Percentiles rank a stretch among this genome's conserved stretches.
These are phyloP conservation scores for Phytopythium cucurbitacearum DNA, from an alignment of 352 stramenopile genomes.

Conservation along the genomic window DNA sequence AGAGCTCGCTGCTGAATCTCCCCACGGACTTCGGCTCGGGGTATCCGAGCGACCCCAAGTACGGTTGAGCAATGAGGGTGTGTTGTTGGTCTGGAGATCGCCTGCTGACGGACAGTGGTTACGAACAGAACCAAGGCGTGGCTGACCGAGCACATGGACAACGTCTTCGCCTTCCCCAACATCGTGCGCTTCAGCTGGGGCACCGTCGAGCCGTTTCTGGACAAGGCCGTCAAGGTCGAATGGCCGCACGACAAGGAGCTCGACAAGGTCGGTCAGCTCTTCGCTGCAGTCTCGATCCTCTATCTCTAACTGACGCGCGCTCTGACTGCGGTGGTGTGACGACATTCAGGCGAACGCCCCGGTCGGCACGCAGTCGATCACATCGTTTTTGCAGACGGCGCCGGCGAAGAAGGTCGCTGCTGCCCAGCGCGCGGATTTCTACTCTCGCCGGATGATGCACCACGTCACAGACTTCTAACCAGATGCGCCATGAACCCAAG, in stretches of 20 bases:
- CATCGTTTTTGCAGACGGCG: constrained; percentile 58
- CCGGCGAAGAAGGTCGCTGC: constrained; percentile 18
- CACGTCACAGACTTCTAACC: constrained; percentile 66
- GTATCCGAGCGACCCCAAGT: constrained; percentile 93
- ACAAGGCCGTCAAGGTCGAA: constrained; percentile 53
- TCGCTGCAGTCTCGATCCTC: not conserved
- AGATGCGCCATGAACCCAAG: too few relatives aligned
- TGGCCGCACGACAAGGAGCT: constrained; percentile 71
- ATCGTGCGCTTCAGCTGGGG: constrained; percentile 93
- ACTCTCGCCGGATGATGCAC: constrained; percentile 45
- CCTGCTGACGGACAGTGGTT: constrained; percentile 1
- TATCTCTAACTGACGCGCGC: not conserved
- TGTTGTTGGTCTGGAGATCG: constrained; percentile 3
- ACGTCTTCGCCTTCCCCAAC: constrained; percentile 89
- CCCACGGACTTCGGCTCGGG: constrained; percentile 79
- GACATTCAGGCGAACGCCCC: constrained; percentile 41
- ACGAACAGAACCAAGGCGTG: constrained; percentile 73
- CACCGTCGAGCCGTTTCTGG: constrained; percentile 58
- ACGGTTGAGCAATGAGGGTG: constrained; percentile 6
- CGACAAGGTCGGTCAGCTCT: constrained; percentile 32
- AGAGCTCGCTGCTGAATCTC: constrained; percentile 58
- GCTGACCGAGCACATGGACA: constrained; percentile 81
- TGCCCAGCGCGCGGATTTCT: constrained; percentile 38
- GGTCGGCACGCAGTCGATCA: constrained; percentile 70
- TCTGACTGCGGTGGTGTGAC: not conserved